Evolutionary conservation across 2,329 filamentous ascomycete species (phyloP).

Genomic region (Tolypocladium tundrense): DNA sequence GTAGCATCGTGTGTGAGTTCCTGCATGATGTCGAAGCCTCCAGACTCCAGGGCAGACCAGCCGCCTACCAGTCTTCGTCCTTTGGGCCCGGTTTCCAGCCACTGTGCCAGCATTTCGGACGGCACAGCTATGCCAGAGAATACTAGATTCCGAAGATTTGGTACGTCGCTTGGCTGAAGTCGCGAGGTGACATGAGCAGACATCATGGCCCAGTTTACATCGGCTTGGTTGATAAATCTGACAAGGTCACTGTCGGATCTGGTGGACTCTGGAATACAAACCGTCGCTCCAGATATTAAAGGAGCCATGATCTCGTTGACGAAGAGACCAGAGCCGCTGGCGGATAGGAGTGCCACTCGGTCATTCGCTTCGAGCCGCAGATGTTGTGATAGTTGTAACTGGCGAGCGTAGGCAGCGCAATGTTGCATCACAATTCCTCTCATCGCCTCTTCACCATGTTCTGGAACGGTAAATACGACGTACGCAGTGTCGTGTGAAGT

Average conservation of each 20-base stretch:
- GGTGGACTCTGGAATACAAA: not conserved
- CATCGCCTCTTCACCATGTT: constrained; percentile 6
- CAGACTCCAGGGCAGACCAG: not conserved
- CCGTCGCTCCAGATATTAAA: not conserved
- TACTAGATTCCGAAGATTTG: not conserved
- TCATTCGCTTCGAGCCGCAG: not conserved
- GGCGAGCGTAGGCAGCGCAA: not conserved
- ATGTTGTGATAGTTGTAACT: not conserved
- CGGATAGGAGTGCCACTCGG: not conserved
- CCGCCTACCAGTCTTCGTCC: not conserved
- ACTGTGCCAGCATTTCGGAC: not conserved
- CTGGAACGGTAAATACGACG: constrained; percentile 8
- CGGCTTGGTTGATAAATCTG: not conserved
- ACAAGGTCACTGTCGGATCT: not conserved
- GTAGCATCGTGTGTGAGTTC: not conserved
- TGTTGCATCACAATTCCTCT: constrained; percentile 8
- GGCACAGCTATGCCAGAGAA: not conserved
- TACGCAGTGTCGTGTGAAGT: not conserved
- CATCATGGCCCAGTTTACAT: not conserved
- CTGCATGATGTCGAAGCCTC: not conserved
- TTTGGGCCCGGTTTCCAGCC: not conserved
- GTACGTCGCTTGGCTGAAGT: not conserved
- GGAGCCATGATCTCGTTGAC: not conserved
- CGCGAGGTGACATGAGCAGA: not conserved
- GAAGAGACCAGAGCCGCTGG: not conserved